These are phyloP conservation scores for Xylaria telfairii DNA, from an alignment of 495 filamentous ascomycete genomes.

Conservation along the genomic window DNA sequence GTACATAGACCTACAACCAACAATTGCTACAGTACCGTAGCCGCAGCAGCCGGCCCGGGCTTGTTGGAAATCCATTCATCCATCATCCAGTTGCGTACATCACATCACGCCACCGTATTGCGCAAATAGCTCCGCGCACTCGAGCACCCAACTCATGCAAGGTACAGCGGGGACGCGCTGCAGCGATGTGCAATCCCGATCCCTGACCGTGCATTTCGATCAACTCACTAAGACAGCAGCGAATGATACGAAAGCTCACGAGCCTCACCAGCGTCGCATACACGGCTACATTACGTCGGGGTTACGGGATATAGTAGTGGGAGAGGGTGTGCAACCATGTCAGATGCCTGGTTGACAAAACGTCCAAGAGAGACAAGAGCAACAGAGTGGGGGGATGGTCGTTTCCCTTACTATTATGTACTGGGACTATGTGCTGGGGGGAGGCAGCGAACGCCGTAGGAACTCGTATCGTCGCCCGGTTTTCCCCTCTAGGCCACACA, in stretches of 20 bases:
- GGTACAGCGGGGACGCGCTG: conserved; percentile 26
- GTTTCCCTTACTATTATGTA: not conserved
- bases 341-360: conserved; percentile 33
- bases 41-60: conserved; percentile 20
- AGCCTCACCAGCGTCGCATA: conserved; percentile 33
- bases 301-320: conserved; percentile 29
- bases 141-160: conserved; percentile 25
- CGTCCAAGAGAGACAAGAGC: not conserved
- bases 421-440: too few relatives aligned
- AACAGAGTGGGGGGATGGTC: conserved; percentile 4
- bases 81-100: not conserved
- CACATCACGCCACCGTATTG: conserved; percentile 10
- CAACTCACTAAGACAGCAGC: conserved; percentile 26
- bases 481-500: conserved; percentile 32
- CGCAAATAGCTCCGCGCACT: not conserved
- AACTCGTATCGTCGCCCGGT: conserved; percentile 30
- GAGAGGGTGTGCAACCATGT: conserved; percentile 36
- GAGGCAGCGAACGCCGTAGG: not conserved
- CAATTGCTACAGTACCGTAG: not conserved
- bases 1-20: not conserved
- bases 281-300: conserved; percentile 23
- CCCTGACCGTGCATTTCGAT: conserved; percentile 18
- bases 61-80: not conserved
- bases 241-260: conserved; percentile 30
- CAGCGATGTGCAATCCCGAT: conserved; percentile 24